Base-by-base conservation (phyloP, 768 basidiomycete species). In the Fistulinella prunicolor region DNA sequence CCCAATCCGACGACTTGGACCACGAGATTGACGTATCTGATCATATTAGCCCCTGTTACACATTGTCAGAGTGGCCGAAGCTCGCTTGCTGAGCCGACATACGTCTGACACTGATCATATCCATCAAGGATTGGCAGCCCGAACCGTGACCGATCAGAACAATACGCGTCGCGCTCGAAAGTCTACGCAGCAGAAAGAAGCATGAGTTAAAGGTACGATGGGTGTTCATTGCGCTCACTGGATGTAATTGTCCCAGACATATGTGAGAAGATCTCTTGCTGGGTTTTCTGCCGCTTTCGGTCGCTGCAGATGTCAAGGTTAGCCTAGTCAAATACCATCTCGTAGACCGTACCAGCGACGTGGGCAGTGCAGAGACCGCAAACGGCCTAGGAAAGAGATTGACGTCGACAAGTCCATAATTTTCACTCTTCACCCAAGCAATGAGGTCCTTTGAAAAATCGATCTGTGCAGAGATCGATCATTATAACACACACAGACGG, bases 241-340 rank as follows among this genome's bases (percentile, higher is more conserved):
- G 52, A 98, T 75, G 60, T 94, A 94, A 60, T 97, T 95, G 66
- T 98, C 95, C 96, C 96, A 99, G 10, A 98, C 66, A 63, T 97
- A 95, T 4, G 76, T 75, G 49, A 95, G 63, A 20, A 94, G 69
- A 23, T 87, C 81, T 40, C 66, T 74, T 8, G 74, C 76, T 35
- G 74, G 72, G 37, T 77, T 73, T 39, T 74, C 76, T 44, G 65
- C 55, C 14, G 68, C 52, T 54, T 73, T 81, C 8, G 64, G 49
- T 29, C 73, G 69, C 77, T 77, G 23, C 34, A 24, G 38, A 38
- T 21, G 20, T 38, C 36, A 23, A 38, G 14, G 14, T 50, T 9
- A 43, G 39, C 17, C 28, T 12, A 37, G 17, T 52, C 16, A 17
- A 21, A 30, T 52, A 14, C 30, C 17, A 38, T 8, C n/a, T 8